Evolutionary conservation across 1,284 basidiomycete species (phyloP).

Genomic region (Irpex lacteus): DNA sequence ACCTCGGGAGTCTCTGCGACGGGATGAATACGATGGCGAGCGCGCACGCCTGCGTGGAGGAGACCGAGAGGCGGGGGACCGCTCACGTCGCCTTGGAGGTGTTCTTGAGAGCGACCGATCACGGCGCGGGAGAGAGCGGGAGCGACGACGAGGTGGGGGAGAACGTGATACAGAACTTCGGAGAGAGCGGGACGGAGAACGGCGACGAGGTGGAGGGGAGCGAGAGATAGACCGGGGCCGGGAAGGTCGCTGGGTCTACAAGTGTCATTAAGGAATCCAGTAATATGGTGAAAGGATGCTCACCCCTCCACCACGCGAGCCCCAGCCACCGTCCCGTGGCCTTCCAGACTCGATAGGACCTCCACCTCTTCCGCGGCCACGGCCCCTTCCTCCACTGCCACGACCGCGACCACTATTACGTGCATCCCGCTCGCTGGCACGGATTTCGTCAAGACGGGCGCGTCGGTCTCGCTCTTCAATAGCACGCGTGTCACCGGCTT

Average conservation of each 20-base stretch:
- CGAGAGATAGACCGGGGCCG: conserved; percentile 37
- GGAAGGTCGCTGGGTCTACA: conserved; percentile 35
- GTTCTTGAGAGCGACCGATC: conserved; percentile 22
- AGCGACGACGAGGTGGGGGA: conserved; percentile 29
- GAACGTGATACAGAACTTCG: conserved; percentile 23
- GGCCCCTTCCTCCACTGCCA: conserved; percentile 32
- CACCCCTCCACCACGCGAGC: conserved; percentile 31
- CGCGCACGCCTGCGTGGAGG: conserved; percentile 41
- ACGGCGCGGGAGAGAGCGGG: conserved; percentile 28
- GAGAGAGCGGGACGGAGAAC: conserved; percentile 15
- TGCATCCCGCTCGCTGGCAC: conserved; percentile 50
- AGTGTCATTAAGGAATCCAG: too few relatives aligned
- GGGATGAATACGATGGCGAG: conserved; percentile 45
- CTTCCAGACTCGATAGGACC: background rate
- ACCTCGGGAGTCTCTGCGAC: conserved; percentile 47
- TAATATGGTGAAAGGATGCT: conserved; percentile 19
- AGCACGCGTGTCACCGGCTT: conserved; percentile 66
- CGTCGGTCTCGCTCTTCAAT: conserved; percentile 73
- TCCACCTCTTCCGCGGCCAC: conserved; percentile 27
- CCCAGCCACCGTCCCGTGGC: conserved; percentile 28
- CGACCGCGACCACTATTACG: conserved; percentile 42
- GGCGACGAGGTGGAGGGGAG: conserved; percentile 19
- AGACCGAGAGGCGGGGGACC: conserved; percentile 13
- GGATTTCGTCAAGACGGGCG: conserved; percentile 64
- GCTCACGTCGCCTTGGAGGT: conserved; percentile 19